Base-by-base conservation (phyloP, 345 rosid genomes). In the Salix viminalis region DNA sequence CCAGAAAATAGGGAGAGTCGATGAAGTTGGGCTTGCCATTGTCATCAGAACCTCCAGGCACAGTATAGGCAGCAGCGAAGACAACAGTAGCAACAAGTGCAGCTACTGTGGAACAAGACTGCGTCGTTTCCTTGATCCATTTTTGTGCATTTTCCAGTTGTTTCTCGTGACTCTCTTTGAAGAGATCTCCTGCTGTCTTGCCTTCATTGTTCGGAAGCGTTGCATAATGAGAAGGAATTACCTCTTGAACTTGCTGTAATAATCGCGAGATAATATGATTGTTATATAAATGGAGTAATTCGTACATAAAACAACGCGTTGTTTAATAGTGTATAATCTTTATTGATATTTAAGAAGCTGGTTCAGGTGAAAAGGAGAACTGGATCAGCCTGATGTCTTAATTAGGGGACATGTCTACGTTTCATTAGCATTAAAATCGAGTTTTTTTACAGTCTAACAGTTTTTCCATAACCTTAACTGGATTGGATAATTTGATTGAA, bases 121-220 rank as follows among this genome's bases (percentile, higher is more conserved):
- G 52, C 7, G 76, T 60, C 1, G 76, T 39, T 41, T 36, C n/a
- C 67, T 73, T 73, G 9, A 62, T 48, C 76, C 76, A 73, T 61
- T 3, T 28, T 73, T 73, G 68, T 41, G 76, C 76, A 9, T 73
- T 67, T 24, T 60, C 26, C 14, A n/a, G 76, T 2, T 39, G 76
- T 14, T 24, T 1, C 18, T 7, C 1, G 19, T 73, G 76, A 5
- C 50, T 73, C 56, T 7, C 10, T 16, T 82, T 62, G 71, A 82
- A 79, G 13, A 75, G 30, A 23, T 50, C 21, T 0, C 0, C 7
- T 15, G 44, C 44, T 8, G 44, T 9, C 44, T 41, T 41, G 44
- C 44, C 44, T 41, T 41, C 44, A 41, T 9, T 4, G 75, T 76
- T 72, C 19, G 41, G 69, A 69, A 79, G 85, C 79, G 76, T 39